Percentiles rank a stretch among this genome's conserved stretches.
Conservation (phyloP, 1,139 yeast genomes). For the Taphrina pruni region DNA sequence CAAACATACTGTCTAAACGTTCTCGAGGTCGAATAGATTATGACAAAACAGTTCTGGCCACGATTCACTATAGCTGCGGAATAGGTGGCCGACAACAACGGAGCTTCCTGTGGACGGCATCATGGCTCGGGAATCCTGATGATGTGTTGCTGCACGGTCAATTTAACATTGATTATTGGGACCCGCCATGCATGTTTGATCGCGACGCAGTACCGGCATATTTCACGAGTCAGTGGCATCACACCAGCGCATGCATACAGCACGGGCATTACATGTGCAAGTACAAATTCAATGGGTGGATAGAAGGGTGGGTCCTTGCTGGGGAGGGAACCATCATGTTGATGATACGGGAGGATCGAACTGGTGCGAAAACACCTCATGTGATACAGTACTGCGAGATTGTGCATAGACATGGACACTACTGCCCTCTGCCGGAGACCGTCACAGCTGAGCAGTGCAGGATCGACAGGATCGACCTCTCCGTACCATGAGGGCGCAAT, state of each 20-base stretch:
- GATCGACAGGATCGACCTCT: neutral
- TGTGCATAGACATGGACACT: neutral
- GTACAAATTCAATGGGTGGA: neutral
- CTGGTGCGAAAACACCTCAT: neutral
- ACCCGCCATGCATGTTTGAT: neutral
- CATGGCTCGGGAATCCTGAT: neutral
- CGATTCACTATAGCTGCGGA: neutral
- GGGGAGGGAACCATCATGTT: neutral
- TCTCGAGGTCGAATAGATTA: neutral
- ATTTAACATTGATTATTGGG: neutral
- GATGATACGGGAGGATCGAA: neutral
- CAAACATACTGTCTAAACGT: neutral
- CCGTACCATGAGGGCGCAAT: neutral
- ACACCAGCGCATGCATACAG: slow-evolving; percentile 3
- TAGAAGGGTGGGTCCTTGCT: neutral
- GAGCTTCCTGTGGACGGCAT: neutral
- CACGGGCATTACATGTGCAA: neutral
- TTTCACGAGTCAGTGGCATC: slow-evolving; percentile 4
- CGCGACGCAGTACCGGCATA: neutral
- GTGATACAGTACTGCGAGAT: neutral
- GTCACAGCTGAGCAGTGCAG: neutral
- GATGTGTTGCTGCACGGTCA: neutral
- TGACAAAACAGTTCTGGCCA: neutral
- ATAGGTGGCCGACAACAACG: slow-evolving; percentile 1
- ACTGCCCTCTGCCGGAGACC: neutral